Conservation (phyloP, 2,329 filamentous ascomycete genomes). For the Fusarium avenaceum region DNA sequence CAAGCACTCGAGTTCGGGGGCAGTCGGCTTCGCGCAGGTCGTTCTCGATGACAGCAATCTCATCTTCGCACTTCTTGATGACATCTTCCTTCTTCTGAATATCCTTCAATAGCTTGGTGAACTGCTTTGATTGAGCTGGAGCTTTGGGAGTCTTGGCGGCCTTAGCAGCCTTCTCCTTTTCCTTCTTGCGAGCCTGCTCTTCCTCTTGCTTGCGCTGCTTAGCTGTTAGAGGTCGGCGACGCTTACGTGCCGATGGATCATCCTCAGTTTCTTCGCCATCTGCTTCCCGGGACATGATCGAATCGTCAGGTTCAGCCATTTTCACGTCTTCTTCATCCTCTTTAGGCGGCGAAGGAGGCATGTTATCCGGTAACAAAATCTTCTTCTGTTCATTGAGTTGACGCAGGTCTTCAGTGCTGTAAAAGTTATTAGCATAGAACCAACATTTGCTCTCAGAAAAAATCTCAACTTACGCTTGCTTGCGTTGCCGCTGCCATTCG, state of each 20-base stretch:
- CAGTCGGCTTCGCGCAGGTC: slow-evolving; percentile 95
- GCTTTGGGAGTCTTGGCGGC: slow-evolving; percentile 72
- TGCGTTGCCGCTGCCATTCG: slow-evolving; percentile 85
- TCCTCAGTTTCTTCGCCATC: slow-evolving; percentile 81
- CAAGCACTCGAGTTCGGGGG: slow-evolving; percentile 87
- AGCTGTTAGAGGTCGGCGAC: slow-evolving; percentile 70
- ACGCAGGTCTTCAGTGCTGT: slow-evolving; percentile 78
- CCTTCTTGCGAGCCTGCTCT: slow-evolving; percentile 72
- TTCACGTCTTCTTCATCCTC: slow-evolving; percentile 70
- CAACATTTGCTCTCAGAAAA: not conserved
- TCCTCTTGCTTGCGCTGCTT: slow-evolving; percentile 83
- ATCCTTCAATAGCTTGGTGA: slow-evolving; percentile 86
- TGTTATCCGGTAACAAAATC: slow-evolving; percentile 78
- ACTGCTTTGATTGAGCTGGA: slow-evolving; percentile 87
- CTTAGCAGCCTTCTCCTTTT: slow-evolving; percentile 75
- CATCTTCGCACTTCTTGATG: slow-evolving; percentile 84
- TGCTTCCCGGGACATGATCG: slow-evolving; percentile 66
- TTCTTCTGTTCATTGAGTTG: slow-evolving; percentile 80
- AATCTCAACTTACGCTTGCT: slow-evolving; percentile 67
- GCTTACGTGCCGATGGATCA: slow-evolving; percentile 67
- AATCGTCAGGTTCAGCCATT: slow-evolving; percentile 74
- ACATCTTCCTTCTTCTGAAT: slow-evolving; percentile 88
- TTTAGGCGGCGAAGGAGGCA: slow-evolving; percentile 73
- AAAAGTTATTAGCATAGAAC: slow-evolving; percentile 12
- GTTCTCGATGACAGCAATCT: slow-evolving; percentile 88